phyloP scores from a whole-genome alignment of 192 early-diverging fungal species.

The Gryganskiella cystojenkinii region DNA sequence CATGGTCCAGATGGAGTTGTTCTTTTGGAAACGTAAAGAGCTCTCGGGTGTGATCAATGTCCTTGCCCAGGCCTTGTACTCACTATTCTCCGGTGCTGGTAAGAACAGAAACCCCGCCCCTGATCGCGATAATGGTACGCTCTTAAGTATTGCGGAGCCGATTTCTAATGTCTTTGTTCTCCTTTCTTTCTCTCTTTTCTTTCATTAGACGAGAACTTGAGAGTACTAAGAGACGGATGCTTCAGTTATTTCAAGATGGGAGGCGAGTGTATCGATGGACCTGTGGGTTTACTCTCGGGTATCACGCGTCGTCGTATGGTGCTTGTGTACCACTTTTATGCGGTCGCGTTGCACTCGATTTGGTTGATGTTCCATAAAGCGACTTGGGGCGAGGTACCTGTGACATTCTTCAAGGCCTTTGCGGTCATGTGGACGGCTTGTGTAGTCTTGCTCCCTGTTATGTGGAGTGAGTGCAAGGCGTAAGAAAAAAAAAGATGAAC shows the following conservation, averaged over 20 bases:
- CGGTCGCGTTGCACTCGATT: constrained; percentile 82
- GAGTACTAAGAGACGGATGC: constrained; percentile 83
- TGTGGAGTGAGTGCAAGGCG: constrained; percentile 63
- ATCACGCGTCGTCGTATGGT: constrained; percentile 78
- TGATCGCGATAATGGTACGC: too few relatives aligned
- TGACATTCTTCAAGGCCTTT: constrained; percentile 58
- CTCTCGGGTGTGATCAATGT: constrained; percentile 86
- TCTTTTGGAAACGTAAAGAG: constrained; percentile 85
- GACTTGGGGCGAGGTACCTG: constrained; percentile 57
- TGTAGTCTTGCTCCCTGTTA: constrained; percentile 55
- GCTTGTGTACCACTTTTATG: constrained; percentile 92
- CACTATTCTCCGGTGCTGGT: constrained; percentile 86
- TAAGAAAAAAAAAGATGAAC: constrained; percentile 5
- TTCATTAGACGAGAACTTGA: constrained; percentile 72
- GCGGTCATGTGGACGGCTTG: constrained; percentile 59
- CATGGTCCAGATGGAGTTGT: constrained; percentile 63
- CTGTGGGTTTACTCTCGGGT: constrained; percentile 89
- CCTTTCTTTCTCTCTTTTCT: not conserved
- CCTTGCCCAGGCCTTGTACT: constrained; percentile 91
- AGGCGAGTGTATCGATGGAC: constrained; percentile 80
- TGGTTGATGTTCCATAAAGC: constrained; percentile 62
- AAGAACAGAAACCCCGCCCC: too few relatives aligned
- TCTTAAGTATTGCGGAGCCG: too few relatives aligned
- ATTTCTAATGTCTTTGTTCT: not conserved
- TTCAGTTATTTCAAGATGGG: constrained; percentile 91